These are phyloP conservation scores for Sindora glabra DNA, from an alignment of 306 rosid genomes.

Conservation along the genomic window DNA sequence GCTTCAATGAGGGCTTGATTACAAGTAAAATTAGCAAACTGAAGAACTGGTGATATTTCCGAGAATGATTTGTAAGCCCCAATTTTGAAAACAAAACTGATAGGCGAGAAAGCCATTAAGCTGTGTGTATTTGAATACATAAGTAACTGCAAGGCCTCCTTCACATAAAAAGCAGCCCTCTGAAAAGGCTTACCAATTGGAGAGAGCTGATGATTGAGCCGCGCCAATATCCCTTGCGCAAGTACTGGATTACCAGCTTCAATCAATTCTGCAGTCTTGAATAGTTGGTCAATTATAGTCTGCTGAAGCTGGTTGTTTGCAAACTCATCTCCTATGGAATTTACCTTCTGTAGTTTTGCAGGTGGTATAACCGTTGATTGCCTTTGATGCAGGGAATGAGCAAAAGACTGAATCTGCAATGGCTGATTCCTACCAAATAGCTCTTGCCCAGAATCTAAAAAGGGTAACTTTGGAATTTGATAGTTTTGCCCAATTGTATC, in stretches of 20 bases:
- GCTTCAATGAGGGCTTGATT: slow-evolving; percentile 86
- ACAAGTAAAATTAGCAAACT: slow-evolving; percentile 78
- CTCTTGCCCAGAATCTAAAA: slow-evolving; percentile 48
- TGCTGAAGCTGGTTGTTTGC: slow-evolving; percentile 67
- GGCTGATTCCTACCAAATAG: slow-evolving; percentile 37
- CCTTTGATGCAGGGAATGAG: slow-evolving; percentile 58
- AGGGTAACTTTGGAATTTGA: slow-evolving; percentile 33
- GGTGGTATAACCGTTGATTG: slow-evolving; percentile 34
- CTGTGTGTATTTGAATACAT: slow-evolving; percentile 40
- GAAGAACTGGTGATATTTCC: slow-evolving; percentile 77
- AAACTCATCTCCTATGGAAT: slow-evolving; percentile 41
- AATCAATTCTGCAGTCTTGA: slow-evolving; percentile 79
- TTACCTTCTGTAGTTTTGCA: slow-evolving; percentile 45
- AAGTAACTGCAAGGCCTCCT: slow-evolving; percentile 71
- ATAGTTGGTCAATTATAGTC: slow-evolving; percentile 59
- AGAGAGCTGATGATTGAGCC: slow-evolving; percentile 99
- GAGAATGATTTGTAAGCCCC: slow-evolving; percentile 84
- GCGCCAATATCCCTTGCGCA: slow-evolving; percentile 99
- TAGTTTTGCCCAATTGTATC: slow-evolving; percentile 36
- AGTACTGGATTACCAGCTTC: slow-evolving; percentile 77
- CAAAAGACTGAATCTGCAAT: slow-evolving; percentile 52
- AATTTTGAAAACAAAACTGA: slow-evolving; percentile 67
- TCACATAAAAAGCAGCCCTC: slow-evolving; percentile 90
- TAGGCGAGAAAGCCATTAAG: slow-evolving; percentile 47
- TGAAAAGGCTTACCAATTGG: slow-evolving; percentile 87